phyloP scores from a whole-genome alignment of 140 eudicot species.

The Flaveria floridana region DNA sequence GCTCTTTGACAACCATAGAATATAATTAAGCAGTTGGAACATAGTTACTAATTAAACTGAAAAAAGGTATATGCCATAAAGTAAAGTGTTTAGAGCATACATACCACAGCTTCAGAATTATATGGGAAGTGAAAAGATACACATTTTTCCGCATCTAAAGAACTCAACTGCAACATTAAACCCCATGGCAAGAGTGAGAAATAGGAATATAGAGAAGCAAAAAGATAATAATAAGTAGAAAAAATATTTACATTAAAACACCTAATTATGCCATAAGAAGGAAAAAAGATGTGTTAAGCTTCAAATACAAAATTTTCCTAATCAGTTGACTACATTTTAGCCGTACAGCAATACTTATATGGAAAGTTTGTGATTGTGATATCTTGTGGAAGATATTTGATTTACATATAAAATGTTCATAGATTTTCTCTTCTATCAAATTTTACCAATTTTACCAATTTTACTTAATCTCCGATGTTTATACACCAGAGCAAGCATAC shows the following conservation, averaged over 20 bases:
- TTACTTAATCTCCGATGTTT: neutral
- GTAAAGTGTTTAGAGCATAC: conserved; percentile 15
- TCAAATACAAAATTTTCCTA: conserved; percentile 5
- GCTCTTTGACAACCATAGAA: conserved; percentile 42
- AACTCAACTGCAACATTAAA: conserved; percentile 57
- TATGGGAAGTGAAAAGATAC: conserved; percentile 64
- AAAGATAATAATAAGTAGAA: neutral
- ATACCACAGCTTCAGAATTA: conserved; percentile 55
- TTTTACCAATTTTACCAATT: neutral
- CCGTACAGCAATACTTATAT: conserved; percentile 4
- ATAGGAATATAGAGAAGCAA: conserved; percentile 1
- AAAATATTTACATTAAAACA: neutral
- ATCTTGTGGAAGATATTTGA: conserved; percentile 3
- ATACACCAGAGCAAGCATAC: conserved; percentile 39
- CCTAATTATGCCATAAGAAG: conserved; percentile 3
- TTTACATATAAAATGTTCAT: neutral
- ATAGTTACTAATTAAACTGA: neutral
- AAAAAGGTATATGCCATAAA: neutral
- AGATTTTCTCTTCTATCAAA: neutral
- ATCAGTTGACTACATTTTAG: conserved; percentile 7
- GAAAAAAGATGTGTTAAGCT: conserved; percentile 2
- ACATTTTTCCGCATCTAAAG: conserved; percentile 55
- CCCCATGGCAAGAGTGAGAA: conserved; percentile 15
- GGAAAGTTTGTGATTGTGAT: neutral
- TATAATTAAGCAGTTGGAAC: conserved; percentile 11